Conservation (phyloP, 257 asterid species). For the Pogostemon cablin region DNA sequence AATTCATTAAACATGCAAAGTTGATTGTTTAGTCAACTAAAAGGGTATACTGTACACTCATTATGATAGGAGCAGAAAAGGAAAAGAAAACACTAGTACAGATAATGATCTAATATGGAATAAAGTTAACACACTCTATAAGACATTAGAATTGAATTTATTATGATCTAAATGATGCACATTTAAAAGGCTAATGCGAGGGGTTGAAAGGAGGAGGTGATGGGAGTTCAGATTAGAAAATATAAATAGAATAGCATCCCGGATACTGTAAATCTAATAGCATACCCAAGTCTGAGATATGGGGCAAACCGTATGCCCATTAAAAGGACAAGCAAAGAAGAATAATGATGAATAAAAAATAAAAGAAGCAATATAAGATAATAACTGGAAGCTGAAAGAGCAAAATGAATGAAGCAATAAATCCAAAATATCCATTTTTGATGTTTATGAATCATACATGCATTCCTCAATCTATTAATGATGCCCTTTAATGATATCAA, state of each 20-base stretch:
- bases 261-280: not conserved
- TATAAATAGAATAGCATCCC: not conserved
- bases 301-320: too few species aligned
- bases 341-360: not conserved
- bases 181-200: not conserved
- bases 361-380: not conserved
- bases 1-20: not conserved
- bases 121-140: not conserved
- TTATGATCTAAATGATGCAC: not conserved
- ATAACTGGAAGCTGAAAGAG: not conserved
- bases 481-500: not conserved
- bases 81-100: not conserved
- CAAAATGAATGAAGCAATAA: not conserved
- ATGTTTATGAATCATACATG: not conserved
- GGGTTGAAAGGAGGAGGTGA: not conserved
- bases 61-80: slow-evolving; percentile 1
- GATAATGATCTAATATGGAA: not conserved
- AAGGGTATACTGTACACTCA: not conserved
- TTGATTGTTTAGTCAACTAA: not conserved
- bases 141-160: not conserved
- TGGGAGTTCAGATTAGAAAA: not conserved
- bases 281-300: too few species aligned
- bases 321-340: too few species aligned
- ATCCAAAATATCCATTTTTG: not conserved
- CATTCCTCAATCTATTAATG: slow-evolving; percentile 1